A percentile compares a stretch with the other conserved stretches of the same genome.
Conservation (phyloP, 257 asterid genomes). For the Plantago elongata region DNA sequence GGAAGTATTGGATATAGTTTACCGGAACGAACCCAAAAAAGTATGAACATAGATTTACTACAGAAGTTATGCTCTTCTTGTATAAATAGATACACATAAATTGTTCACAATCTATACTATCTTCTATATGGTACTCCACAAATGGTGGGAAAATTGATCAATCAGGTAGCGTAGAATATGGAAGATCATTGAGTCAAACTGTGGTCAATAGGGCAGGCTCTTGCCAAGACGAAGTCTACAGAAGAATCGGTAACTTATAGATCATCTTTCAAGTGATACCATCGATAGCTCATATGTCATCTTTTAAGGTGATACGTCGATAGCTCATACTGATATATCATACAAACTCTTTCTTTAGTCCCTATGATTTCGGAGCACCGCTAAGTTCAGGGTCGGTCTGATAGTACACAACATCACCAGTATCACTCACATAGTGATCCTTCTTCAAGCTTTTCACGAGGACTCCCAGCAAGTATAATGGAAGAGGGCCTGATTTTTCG, state of each 20-base stretch:
- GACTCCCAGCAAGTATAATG: constrained; percentile 56
- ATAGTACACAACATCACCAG: constrained; percentile 62
- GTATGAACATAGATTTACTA: too few relatives aligned
- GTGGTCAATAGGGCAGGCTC: neutral
- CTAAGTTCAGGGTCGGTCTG: constrained; percentile 47
- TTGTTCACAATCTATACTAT: neutral
- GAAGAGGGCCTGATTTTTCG: constrained; percentile 64
- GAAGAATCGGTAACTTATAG: constrained; percentile 1
- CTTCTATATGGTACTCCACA: constrained; percentile 21
- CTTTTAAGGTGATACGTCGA: neutral
- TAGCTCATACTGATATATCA: neutral
- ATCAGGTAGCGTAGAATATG: neutral
- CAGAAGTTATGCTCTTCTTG: neutral
- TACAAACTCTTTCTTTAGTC: neutral
- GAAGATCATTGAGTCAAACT: neutral
- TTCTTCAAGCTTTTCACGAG: constrained; percentile 54
- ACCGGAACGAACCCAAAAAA: too few relatives aligned
- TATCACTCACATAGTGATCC: constrained; percentile 75
- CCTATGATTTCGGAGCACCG: constrained; percentile 29
- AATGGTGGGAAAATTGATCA: constrained; percentile 14
- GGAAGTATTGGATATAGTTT: too few relatives aligned
- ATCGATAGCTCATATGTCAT: neutral
- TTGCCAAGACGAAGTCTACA: neutral
- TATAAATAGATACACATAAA: constrained; percentile 7
- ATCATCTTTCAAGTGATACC: neutral